These are phyloP conservation scores for Venturia carpophila DNA, from an alignment of 2,329 filamentous ascomycete genomes.

Conservation along the genomic window DNA sequence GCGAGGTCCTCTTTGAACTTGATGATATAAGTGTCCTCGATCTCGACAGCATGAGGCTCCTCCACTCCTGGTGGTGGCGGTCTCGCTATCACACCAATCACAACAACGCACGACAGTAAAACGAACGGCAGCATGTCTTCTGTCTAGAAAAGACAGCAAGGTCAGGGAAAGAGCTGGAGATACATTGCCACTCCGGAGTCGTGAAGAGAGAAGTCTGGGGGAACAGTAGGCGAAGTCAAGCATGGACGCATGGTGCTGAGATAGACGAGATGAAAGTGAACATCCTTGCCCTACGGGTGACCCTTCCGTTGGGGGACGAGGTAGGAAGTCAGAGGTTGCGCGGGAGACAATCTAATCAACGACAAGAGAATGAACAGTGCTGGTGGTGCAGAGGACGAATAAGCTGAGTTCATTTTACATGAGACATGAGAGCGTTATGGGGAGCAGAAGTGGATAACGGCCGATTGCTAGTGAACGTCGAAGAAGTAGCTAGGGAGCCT, in stretches of 20 bases:
- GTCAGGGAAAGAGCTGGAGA: neutral
- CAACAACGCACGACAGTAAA: conserved; percentile 6
- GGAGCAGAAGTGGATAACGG: neutral
- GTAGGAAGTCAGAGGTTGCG: neutral
- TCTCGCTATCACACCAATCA: neutral
- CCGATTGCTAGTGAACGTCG: neutral
- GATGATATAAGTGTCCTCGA: conserved; percentile 16
- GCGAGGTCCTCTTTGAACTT: conserved; percentile 1
- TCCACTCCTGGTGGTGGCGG: conserved; percentile 6
- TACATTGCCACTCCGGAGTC: neutral
- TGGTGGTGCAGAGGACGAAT: neutral
- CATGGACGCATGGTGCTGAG: neutral
- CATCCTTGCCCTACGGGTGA: neutral
- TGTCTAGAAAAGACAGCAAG: neutral
- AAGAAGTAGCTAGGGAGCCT: neutral
- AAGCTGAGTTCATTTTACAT: neutral
- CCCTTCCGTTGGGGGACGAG: neutral
- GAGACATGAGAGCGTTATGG: neutral
- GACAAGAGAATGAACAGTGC: neutral
- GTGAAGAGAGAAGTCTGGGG: neutral
- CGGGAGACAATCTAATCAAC: neutral
- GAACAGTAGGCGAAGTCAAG: neutral
- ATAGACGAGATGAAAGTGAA: conserved; percentile 6
- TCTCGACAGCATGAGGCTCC: conserved; percentile 4
- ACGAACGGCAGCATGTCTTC: conserved; percentile 9